Conservation (phyloP, 2,329 filamentous ascomycete species). For the Hymenoscyphus albidus region DNA sequence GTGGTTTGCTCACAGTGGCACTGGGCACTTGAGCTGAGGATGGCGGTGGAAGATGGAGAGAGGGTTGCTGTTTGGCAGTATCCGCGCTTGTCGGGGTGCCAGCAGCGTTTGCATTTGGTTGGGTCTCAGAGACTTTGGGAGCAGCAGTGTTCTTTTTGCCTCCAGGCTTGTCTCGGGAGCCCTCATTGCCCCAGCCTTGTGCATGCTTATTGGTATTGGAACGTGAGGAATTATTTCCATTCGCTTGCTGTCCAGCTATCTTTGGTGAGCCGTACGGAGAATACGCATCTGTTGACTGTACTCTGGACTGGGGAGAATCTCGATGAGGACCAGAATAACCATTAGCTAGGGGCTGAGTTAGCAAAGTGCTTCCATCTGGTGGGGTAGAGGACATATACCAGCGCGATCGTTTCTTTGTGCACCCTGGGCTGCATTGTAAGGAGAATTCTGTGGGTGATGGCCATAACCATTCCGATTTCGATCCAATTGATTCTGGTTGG, state of each 20-base stretch:
- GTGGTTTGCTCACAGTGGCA: constrained; percentile 15
- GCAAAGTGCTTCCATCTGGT: neutral
- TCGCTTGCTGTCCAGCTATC: constrained; percentile 16
- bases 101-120: constrained; percentile 13
- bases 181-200: constrained; percentile 8
- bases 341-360: constrained; percentile 19
- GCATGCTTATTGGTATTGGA: constrained; percentile 10
- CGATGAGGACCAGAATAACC: constrained; percentile 20
- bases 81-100: constrained; percentile 4
- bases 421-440: constrained; percentile 24
- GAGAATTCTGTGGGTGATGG: constrained; percentile 25
- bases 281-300: constrained; percentile 28
- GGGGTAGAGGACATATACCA: constrained; percentile 20
- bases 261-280: constrained; percentile 27
- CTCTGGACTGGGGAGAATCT: constrained; percentile 19
- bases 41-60: constrained; percentile 5
- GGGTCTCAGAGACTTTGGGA: constrained; percentile 5
- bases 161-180: constrained; percentile 13
- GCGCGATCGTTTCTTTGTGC: constrained; percentile 19
- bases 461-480: constrained; percentile 24
- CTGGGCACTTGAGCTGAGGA: neutral
- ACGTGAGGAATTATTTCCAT: constrained; percentile 10
- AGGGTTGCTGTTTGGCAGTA: constrained; percentile 3
- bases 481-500: constrained; percentile 32
- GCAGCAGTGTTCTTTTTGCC: constrained; percentile 13